phyloP scores from a whole-genome alignment of 208 protist genomes.

The Leishmania turanica region DNA sequence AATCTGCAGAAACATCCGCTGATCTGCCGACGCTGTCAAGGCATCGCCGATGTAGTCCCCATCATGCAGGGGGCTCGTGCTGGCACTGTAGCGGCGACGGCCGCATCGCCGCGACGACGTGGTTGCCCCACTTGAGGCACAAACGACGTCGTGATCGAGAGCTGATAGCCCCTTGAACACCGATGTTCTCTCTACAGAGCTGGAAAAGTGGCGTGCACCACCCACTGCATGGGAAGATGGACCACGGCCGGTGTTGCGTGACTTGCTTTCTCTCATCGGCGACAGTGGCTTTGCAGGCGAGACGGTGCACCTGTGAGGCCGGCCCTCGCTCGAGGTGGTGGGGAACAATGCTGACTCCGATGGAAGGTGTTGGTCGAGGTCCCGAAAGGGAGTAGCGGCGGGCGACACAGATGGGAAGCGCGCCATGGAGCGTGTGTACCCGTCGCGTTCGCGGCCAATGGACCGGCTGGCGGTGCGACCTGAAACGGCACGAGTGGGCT shows the following conservation, averaged over 20 bases:
- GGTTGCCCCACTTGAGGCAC: neutral
- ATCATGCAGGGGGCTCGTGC: neutral
- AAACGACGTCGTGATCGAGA: neutral
- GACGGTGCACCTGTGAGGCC: neutral
- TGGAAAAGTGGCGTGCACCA: neutral
- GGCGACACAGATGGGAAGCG: neutral
- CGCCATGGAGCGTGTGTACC: neutral
- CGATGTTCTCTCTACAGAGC: neutral
- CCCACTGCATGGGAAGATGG: neutral
- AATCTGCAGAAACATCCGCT: neutral
- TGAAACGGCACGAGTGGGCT: neutral
- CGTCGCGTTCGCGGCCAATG: neutral
- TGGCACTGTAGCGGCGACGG: slow-evolving; percentile 5
- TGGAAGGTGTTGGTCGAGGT: neutral
- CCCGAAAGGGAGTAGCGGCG: neutral
- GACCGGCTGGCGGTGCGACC: neutral
- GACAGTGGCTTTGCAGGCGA: slow-evolving; percentile 5
- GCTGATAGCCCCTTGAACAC: neutral
- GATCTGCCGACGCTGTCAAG: neutral
- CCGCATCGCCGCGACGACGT: neutral
- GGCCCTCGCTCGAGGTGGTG: neutral
- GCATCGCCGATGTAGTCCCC: neutral
- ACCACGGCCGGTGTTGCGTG: neutral
- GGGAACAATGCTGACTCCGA: neutral
- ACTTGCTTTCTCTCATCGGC: neutral